Percentiles rank a stretch among this genome's conserved stretches.
Evolutionary conservation across 495 filamentous ascomycete genomes (phyloP).

Genomic region (Cercophora newfieldiana): DNA sequence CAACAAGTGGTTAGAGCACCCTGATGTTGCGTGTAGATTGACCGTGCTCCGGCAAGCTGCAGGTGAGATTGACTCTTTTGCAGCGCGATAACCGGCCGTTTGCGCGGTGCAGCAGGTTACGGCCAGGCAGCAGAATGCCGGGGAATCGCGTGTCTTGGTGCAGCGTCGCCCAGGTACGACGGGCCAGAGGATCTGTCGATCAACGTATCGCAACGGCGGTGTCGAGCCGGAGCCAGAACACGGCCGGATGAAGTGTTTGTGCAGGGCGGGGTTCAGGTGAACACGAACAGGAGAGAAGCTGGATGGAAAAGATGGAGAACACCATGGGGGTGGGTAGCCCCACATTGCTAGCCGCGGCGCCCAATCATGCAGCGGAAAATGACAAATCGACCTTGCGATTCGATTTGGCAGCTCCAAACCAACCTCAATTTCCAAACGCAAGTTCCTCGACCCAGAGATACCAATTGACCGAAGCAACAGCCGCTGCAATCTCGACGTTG

Average conservation of each 20-base stretch:
- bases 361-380: background rate
- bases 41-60: background rate
- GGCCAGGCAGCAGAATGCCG: background rate
- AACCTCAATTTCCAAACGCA: background rate
- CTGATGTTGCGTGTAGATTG: constrained; percentile 5
- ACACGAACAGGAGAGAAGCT: background rate
- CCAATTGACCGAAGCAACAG: background rate
- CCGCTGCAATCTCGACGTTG: background rate
- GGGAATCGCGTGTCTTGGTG: background rate
- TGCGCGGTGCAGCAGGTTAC: background rate
- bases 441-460: background rate
- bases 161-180: background rate
- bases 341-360: background rate
- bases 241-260: background rate
- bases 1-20: background rate
- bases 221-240: background rate
- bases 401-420: background rate
- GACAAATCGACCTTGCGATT: background rate
- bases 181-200: background rate
- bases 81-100: background rate
- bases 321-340: too few relatives aligned
- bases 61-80: background rate
- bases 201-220: too few relatives aligned
- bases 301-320: background rate
- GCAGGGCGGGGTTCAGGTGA: background rate